Conservation (phyloP, 768 basidiomycete species). For the Tricholomella constricta region DNA sequence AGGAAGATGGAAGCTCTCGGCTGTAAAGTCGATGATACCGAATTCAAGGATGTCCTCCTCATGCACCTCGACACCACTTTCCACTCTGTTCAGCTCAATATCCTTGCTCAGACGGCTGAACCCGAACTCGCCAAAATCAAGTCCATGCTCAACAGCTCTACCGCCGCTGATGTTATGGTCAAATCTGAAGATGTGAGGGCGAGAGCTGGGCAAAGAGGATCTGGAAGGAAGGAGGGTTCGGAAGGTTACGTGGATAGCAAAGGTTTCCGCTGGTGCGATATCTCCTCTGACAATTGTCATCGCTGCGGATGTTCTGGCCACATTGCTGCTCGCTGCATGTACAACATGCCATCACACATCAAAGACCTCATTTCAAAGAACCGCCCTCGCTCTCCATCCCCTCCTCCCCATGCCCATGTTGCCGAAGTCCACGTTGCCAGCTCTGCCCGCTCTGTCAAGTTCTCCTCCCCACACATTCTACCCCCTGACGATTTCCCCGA, state of each 20-base stretch:
- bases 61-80: conserved; percentile 19
- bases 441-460: no score
- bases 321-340: background rate
- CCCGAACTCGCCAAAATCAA: conserved; percentile 14
- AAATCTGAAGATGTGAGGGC: background rate
- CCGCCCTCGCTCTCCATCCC: background rate
- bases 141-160: conserved; percentile 10
- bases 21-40: conserved; percentile 12
- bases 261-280: background rate
- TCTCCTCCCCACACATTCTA: no score
- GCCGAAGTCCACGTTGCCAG: no score
- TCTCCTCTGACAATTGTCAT: background rate
- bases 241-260: background rate
- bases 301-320: conserved; percentile 1
- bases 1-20: conserved; percentile 12
- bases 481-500: no score
- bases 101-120: conserved; percentile 17
- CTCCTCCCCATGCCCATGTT: background rate
- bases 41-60: conserved; percentile 23
- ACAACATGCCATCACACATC: background rate
- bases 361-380: background rate
- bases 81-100: conserved; percentile 14
- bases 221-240: background rate
- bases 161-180: conserved; percentile 4
- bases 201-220: background rate